Conservation (phyloP, 2,329 filamentous ascomycete species). For the Botrytis fragariae region DNA sequence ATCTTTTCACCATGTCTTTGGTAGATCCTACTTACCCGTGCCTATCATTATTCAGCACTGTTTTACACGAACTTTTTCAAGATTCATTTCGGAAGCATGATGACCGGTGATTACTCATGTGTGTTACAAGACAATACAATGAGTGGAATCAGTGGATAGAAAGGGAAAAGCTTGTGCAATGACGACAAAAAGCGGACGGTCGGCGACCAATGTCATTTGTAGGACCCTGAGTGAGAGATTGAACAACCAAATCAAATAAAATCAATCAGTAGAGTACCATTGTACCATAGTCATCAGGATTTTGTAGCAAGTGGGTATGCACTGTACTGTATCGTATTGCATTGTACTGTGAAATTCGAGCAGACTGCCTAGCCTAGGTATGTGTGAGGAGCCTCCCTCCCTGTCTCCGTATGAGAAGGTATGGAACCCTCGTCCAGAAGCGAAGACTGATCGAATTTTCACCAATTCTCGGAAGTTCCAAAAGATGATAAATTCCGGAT, state of each 20-base stretch:
- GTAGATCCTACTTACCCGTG: conserved; percentile 1
- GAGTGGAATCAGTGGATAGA: background rate
- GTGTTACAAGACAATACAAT: background rate
- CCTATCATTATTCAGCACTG: background rate
- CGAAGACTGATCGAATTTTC: background rate
- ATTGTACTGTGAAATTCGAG: background rate
- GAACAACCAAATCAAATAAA: background rate
- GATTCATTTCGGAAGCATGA: conserved; percentile 3
- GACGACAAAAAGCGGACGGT: conserved; percentile 10
- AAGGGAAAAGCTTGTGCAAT: conserved; percentile 9
- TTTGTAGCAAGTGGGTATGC: background rate
- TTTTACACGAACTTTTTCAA: background rate
- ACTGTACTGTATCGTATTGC: background rate
- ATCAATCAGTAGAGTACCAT: background rate
- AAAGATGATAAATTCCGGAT: background rate
- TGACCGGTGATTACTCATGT: conserved; percentile 8
- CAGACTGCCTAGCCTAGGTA: background rate
- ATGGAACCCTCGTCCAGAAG: background rate
- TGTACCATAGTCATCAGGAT: background rate
- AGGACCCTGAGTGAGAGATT: background rate
- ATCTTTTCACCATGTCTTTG: conserved; percentile 1
- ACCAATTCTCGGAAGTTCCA: background rate
- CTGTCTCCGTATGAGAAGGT: background rate
- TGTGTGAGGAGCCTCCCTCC: background rate
- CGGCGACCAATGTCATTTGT: conserved; percentile 12